Percentiles rank a stretch among this genome's conserved stretches.
phyloP scores from a whole-genome alignment of 345 rosid genomes.

The Moricandia arvensis region DNA sequence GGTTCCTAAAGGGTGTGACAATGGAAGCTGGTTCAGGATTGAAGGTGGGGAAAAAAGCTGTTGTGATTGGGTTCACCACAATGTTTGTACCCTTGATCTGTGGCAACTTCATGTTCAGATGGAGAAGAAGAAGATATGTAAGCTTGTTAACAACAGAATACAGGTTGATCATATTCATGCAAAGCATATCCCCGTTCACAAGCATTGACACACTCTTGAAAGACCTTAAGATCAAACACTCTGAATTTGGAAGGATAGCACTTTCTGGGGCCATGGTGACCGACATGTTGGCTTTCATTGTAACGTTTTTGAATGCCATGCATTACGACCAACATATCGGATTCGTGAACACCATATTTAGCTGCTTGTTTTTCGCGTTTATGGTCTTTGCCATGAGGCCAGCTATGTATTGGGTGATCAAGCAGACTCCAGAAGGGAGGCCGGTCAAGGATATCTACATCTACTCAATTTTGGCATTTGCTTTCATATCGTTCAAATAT shows the following conservation, averaged over 20 bases:
- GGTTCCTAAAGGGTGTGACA: constrained; percentile 55
- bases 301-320: constrained; percentile 12
- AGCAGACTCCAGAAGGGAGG: constrained; percentile 40
- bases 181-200: constrained; percentile 43
- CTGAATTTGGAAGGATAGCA: constrained; percentile 52
- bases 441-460: constrained; percentile 34
- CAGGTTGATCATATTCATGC: not conserved
- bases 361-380: not conserved
- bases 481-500: constrained; percentile 16
- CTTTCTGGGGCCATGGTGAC: constrained; percentile 42
- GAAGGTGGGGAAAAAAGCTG: constrained; percentile 27
- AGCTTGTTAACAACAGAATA: not conserved
- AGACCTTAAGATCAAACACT: constrained; percentile 50
- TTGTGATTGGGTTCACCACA: constrained; percentile 31
- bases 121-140: constrained; percentile 1
- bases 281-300: constrained; percentile 24
- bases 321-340: not conserved
- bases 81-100: constrained; percentile 32
- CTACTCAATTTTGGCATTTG: constrained; percentile 30
- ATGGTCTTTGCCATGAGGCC: constrained; percentile 14
- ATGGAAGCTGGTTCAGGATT: constrained; percentile 37
- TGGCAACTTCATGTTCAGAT: not conserved
- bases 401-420: constrained; percentile 37
- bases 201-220: constrained; percentile 46
- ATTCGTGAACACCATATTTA: not conserved